Evolutionary conservation across 345 rosid genomes (phyloP), one percentile per base, ranked within the genome.

Genomic region (Populus simonii): DNA sequence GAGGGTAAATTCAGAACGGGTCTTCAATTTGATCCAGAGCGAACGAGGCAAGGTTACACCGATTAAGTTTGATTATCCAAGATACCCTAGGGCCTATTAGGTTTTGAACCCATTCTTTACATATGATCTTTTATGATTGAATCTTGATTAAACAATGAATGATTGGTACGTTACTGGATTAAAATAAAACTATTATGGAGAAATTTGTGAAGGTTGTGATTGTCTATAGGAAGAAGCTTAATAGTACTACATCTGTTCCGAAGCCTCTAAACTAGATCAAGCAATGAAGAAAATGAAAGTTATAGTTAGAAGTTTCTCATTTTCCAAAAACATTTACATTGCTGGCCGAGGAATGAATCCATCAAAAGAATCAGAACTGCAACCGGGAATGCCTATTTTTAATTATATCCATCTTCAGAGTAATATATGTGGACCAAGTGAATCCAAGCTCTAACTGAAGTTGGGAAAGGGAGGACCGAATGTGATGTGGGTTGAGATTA

Each of bases 161-260:
- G 18, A 38, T 20, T 68, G 17, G 3, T 36, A 68, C 22, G 22
- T 20, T 43, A 6, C 27, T 45, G 25, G 18, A 27, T 36, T 70
- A 51, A 7, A 17, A 13, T 20, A 8, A 36, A 49, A n/a, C 41
- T 27, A 61, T 6, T 51, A 10, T 82, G 80, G 80, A 93, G 97
- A 96, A 92, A 78, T 94, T 94, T 80, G 96, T 91, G 97, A 96
- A 92, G 76, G 92, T 94, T 80, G 96, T 92, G 73, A 80, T 87
- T 71, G 91, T 92, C 10, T 92, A 91, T 83, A 93, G 90, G 71
- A 92, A 91, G 89, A 94, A 87, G 89, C 82, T 90, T 23, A 89
- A 87, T 23, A 85, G 84, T 73, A 18, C 85, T 43, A 75, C 84
- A 73, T 75, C 79, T 17, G 80, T 89, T 38, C 86, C 89, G 16